phyloP scores from a whole-genome alignment of 257 asterid species.

The Fraxinus americana region DNA sequence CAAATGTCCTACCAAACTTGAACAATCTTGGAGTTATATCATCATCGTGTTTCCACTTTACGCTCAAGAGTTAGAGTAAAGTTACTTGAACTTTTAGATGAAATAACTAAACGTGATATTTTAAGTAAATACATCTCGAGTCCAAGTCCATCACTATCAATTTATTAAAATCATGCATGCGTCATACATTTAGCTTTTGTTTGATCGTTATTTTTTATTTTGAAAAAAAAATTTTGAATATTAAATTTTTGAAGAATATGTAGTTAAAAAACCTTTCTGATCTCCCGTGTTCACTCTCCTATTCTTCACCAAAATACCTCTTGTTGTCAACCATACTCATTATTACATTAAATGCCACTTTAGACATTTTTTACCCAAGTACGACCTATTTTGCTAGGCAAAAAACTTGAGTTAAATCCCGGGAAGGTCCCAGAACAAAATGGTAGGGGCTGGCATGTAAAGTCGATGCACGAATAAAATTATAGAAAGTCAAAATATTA shows the following conservation, averaged over 20 bases:
- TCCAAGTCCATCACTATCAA: too few relatives aligned
- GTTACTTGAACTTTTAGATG: neutral
- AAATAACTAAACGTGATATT: too few relatives aligned
- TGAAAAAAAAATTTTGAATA: neutral
- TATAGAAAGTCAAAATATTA: too few relatives aligned
- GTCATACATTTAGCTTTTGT: too few relatives aligned
- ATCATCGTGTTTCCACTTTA: neutral
- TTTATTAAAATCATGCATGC: too few relatives aligned
- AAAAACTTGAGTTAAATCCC: neutral
- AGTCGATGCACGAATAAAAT: too few relatives aligned
- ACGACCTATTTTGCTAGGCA: neutral
- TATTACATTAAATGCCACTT: constrained; percentile 7
- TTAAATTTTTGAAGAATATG: too few relatives aligned
- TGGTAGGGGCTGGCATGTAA: too few relatives aligned
- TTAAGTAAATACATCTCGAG: too few relatives aligned
- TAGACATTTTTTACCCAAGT: constrained; percentile 7
- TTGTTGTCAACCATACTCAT: neutral
- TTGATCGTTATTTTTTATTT: too few relatives aligned
- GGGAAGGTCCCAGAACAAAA: too few relatives aligned
- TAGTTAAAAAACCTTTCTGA: neutral
- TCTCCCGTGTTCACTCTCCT: neutral
- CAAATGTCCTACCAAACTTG: neutral
- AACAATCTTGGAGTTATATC: neutral
- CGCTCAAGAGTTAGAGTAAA: too few relatives aligned
- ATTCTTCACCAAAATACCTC: constrained; percentile 3